Percentiles rank a stretch among this genome's conserved stretches.
Evolutionary conservation across 495 filamentous ascomycete genomes (phyloP).

Genomic region (Xylaria palmicola): DNA sequence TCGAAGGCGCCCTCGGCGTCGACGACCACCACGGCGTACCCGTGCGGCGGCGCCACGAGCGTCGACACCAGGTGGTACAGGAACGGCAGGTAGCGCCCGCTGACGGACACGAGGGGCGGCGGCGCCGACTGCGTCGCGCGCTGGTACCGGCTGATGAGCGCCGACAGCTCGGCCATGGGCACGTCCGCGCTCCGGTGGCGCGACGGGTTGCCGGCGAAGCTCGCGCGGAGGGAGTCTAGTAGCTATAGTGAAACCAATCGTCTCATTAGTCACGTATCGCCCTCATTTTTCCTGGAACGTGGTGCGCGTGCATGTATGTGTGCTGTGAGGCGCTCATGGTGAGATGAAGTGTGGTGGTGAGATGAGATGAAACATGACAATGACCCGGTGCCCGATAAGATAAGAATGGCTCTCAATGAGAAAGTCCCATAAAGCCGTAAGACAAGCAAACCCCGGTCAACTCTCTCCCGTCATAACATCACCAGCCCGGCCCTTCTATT

Average conservation of each 20-base stretch:
- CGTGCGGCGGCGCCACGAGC: conserved; percentile 53
- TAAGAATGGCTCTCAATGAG: conserved; percentile 16
- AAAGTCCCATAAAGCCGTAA: not conserved
- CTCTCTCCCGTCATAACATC: not conserved
- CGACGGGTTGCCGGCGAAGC: conserved; percentile 25
- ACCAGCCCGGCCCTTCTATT: not conserved
- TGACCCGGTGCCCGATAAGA: conserved; percentile 25
- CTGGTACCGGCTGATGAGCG: conserved; percentile 38
- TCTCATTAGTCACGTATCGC: too few species aligned
- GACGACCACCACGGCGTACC: conserved; percentile 63
- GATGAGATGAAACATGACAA: not conserved
- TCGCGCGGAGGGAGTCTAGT: conserved; percentile 47
- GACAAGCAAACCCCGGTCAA: not conserved
- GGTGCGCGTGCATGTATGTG: not conserved
- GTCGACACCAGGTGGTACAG: conserved; percentile 63
- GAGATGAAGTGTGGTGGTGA: not conserved
- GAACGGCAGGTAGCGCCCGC: conserved; percentile 61
- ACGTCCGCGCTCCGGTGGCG: conserved; percentile 28
- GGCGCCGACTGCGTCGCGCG: conserved; percentile 35
- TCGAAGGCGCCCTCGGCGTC: conserved; percentile 71
- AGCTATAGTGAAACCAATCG: too few species aligned
- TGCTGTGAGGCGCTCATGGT: not conserved
- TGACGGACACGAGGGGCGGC: conserved; percentile 34
- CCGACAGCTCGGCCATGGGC: conserved; percentile 42
- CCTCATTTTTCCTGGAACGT: too few species aligned